Conservation (phyloP, 805 yeast genomes). For the Metschnikowia henanensis region DNA sequence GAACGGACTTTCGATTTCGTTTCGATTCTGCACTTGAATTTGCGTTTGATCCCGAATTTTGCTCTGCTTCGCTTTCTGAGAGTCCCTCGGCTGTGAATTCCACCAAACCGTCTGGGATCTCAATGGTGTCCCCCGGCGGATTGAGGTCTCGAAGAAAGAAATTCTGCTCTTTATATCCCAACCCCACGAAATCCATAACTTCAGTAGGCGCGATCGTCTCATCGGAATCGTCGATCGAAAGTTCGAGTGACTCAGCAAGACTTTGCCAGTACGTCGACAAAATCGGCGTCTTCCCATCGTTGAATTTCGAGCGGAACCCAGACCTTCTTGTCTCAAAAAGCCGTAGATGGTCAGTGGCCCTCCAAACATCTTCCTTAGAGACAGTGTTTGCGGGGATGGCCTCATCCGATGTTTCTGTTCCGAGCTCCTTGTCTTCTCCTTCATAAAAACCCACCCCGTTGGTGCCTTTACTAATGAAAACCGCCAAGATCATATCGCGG, state of each 20-base stretch:
- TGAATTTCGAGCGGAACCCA: conserved; percentile 11
- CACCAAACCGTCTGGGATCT: conserved; percentile 1
- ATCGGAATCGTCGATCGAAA: background rate
- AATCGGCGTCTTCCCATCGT: conserved; percentile 14
- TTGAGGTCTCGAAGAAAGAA: conserved; percentile 1
- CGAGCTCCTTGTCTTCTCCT: background rate
- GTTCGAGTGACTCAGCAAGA: conserved; percentile 4
- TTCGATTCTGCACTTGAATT: too few relatives aligned
- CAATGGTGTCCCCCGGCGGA: background rate
- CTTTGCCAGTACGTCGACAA: conserved; percentile 13
- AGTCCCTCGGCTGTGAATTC: background rate
- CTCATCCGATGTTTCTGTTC: background rate
- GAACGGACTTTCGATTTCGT: too few relatives aligned
- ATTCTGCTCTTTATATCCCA: background rate
- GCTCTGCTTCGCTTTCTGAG: background rate
- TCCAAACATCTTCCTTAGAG: conserved; percentile 14
- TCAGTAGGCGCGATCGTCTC: background rate
- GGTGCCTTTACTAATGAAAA: conserved; percentile 15
- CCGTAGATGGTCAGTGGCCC: conserved; percentile 10
- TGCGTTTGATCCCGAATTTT: background rate
- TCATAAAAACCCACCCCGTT: background rate
- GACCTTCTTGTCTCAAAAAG: conserved; percentile 16
- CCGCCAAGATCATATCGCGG: conserved; percentile 16
- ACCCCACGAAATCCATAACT: too few relatives aligned
- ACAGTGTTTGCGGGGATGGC: background rate